These are phyloP conservation scores for Fusarium subtropicale DNA, from an alignment of 2,329 filamentous ascomycete genomes.

Conservation along the genomic window DNA sequence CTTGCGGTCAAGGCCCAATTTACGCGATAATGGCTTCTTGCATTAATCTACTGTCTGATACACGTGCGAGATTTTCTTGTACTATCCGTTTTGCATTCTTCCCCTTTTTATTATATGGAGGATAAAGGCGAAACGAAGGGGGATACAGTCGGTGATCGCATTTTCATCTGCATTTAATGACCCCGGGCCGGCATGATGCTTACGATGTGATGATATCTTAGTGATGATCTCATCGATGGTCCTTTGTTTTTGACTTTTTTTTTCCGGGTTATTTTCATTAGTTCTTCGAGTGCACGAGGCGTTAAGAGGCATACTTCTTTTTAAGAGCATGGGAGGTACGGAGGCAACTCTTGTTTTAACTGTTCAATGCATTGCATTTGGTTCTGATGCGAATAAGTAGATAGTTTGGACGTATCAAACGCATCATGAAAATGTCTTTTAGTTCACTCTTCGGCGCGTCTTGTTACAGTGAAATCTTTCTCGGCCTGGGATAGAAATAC, in stretches of 20 bases:
- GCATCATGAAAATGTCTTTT: not conserved
- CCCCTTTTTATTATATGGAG: slow-evolving; percentile 3
- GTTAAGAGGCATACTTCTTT: slow-evolving; percentile 23
- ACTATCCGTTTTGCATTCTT: slow-evolving; percentile 29
- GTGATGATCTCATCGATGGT: slow-evolving; percentile 25
- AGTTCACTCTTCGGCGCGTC: not conserved
- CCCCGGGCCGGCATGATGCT: slow-evolving; percentile 20
- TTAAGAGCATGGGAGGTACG: slow-evolving; percentile 26
- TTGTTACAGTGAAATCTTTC: not conserved
- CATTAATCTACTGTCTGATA: slow-evolving; percentile 20
- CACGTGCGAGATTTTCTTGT: slow-evolving; percentile 17
- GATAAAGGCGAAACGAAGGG: slow-evolving; percentile 11
- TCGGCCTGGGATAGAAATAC: not conserved
- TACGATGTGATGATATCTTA: slow-evolving; percentile 42
- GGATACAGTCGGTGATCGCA: slow-evolving; percentile 7
- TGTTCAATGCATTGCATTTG: slow-evolving; percentile 9
- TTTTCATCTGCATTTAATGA: slow-evolving; percentile 22
- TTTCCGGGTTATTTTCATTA: not conserved
- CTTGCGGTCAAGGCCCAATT: not conserved
- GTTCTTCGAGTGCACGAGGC: slow-evolving; percentile 29
- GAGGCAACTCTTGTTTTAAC: slow-evolving; percentile 27
- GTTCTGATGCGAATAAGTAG: slow-evolving; percentile 14
- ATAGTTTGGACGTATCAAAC: slow-evolving; percentile 24
- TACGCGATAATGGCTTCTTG: not conserved
- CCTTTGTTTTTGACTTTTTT: slow-evolving; percentile 17